Conservation (phyloP, 2,329 filamentous ascomycete species). For the Sporothrix sp. region DNA sequence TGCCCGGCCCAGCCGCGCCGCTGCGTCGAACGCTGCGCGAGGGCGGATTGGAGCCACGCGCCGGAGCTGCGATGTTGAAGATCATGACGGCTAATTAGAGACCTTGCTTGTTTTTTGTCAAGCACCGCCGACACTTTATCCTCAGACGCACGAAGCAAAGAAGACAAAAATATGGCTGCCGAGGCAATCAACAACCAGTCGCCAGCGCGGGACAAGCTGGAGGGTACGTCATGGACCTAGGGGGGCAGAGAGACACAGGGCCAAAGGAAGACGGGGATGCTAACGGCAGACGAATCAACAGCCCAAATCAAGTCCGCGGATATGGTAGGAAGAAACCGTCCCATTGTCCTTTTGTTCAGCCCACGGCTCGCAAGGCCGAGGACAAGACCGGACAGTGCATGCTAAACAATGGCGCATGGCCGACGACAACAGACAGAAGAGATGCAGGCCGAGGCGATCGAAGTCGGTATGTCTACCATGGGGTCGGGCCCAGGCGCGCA, state of each 20-base stretch:
- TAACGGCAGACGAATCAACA: slow-evolving; percentile 38
- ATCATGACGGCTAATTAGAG: neutral
- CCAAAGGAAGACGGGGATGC: neutral
- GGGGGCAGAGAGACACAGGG: neutral
- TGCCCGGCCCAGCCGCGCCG: too few relatives aligned
- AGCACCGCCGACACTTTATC: too few relatives aligned
- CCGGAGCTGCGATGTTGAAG: too few relatives aligned
- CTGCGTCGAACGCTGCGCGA: too few relatives aligned
- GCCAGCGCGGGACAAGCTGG: slow-evolving; percentile 62
- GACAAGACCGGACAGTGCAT: neutral
- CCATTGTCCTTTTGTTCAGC: neutral
- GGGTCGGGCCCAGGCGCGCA: too few relatives aligned
- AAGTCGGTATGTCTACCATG: slow-evolving; percentile 78
- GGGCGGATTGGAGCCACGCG: too few relatives aligned
- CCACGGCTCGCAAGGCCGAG: neutral
- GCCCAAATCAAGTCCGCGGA: slow-evolving; percentile 97
- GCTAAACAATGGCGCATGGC: neutral
- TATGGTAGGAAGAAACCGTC: slow-evolving; percentile 56
- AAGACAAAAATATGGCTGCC: slow-evolving; percentile 18
- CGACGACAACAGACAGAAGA: slow-evolving; percentile 63
- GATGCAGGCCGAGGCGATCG: slow-evolving; percentile 91
- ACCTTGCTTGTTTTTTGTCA: neutral
- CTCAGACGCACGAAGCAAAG: too few relatives aligned
- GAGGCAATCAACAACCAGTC: slow-evolving; percentile 33
- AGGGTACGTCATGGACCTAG: slow-evolving; percentile 40